phyloP scores from a whole-genome alignment of 768 basidiomycete genomes.

The Lyophyllum atratum region DNA sequence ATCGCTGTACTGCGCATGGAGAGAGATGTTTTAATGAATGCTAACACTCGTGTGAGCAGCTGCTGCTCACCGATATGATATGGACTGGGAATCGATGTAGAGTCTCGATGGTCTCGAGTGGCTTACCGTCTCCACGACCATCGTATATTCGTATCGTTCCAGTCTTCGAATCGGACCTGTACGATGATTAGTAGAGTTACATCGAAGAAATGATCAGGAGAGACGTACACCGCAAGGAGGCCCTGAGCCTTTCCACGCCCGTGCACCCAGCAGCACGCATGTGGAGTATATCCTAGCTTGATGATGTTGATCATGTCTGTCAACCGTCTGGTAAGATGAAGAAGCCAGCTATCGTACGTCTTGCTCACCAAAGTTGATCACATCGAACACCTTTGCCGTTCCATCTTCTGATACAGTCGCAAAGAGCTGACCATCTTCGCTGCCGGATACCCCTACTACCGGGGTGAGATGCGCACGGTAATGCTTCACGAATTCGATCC shows the following conservation, averaged over 20 bases:
- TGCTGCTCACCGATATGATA: conserved; percentile 74
- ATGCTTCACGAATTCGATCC: conserved; percentile 98
- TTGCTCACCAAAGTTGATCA: conserved; percentile 90
- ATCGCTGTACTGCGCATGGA: conserved; percentile 74
- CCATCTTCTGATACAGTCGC: conserved; percentile 93
- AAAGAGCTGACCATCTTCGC: conserved; percentile 89
- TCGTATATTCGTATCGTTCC: conserved; percentile 89
- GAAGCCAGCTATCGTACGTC: neutral
- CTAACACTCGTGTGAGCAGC: neutral
- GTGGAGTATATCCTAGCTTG: conserved; percentile 83
- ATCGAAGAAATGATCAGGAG: neutral
- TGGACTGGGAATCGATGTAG: conserved; percentile 91
- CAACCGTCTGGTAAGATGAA: neutral
- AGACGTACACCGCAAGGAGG: conserved; percentile 79
- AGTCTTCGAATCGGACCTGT: conserved; percentile 75
- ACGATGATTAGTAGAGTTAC: conserved; percentile 16
- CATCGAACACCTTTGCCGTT: conserved; percentile 94
- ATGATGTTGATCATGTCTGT: conserved; percentile 99
- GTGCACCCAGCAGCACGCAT: conserved; percentile 96
- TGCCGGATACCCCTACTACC: conserved; percentile 79
- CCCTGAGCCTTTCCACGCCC: conserved; percentile 83
- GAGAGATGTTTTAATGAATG: conserved; percentile 2
- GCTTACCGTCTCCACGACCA: conserved; percentile 80
- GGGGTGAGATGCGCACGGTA: conserved; percentile 90
- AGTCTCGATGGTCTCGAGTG: conserved; percentile 73